A percentile compares a stretch with the other conserved stretches of the same genome.
phyloP scores from a whole-genome alignment of 148 eudicot genomes.

The Rhododendron mucronatum region DNA sequence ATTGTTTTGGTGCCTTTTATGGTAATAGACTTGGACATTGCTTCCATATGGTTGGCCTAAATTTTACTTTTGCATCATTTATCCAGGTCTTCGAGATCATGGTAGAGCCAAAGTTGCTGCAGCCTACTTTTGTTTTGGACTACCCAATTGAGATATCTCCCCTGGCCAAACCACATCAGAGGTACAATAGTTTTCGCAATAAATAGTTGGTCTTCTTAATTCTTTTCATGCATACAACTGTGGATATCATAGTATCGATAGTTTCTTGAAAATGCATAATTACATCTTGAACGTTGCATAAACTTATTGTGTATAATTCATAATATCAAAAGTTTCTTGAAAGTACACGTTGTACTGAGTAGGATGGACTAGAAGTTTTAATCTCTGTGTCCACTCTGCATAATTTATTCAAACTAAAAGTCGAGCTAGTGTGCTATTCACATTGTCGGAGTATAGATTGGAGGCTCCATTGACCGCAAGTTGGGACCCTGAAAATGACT shows the following conservation, averaged over 20 bases:
- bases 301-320: neutral
- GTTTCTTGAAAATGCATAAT: neutral
- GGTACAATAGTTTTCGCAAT: conserved; percentile 34
- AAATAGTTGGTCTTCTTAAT: neutral
- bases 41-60: neutral
- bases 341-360: neutral
- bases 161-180: conserved; percentile 94
- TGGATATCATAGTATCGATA: neutral
- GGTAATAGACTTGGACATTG: neutral
- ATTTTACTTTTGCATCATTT: conserved; percentile 8
- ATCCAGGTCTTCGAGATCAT: conserved; percentile 76
- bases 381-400: neutral
- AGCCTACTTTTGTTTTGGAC: conserved; percentile 96
- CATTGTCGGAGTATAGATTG: neutral
- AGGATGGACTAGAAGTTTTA: neutral
- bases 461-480: neutral
- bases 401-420: neutral
- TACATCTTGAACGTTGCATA: neutral
- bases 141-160: conserved; percentile 96
- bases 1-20: neutral
- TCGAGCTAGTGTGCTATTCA: neutral
- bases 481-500: neutral
- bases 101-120: conserved; percentile 79
- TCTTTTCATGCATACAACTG: neutral
- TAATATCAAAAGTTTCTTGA: neutral